Evolutionary conservation across 2,329 filamentous ascomycete genomes (phyloP).

Genomic region (Alternaria rosae): DNA sequence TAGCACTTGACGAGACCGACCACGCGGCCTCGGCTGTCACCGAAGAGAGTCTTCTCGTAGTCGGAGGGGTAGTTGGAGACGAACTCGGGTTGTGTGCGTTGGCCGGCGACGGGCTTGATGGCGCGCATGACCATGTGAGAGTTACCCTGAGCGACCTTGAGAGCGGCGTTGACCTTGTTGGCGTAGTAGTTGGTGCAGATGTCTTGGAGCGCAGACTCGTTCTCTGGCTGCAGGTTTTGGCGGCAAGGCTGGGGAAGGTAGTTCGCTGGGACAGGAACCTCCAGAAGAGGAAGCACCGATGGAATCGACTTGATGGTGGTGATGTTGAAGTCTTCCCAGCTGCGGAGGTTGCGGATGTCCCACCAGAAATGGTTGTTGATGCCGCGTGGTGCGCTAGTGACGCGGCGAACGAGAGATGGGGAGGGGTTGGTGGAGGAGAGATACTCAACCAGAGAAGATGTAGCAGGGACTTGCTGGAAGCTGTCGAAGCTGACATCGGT

Average conservation of each 20-base stretch:
- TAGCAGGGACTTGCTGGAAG: slow-evolving; percentile 47
- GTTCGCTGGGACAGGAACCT: slow-evolving; percentile 64
- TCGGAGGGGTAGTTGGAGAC: slow-evolving; percentile 68
- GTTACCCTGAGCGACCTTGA: slow-evolving; percentile 75
- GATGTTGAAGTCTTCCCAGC: slow-evolving; percentile 82
- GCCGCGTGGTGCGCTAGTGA: slow-evolving; percentile 74
- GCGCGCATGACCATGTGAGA: slow-evolving; percentile 64
- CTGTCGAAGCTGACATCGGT: slow-evolving; percentile 50
- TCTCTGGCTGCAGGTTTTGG: slow-evolving; percentile 75
- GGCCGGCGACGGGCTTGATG: slow-evolving; percentile 46
- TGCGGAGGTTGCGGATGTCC: slow-evolving; percentile 86
- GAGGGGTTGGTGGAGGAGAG: slow-evolving; percentile 82
- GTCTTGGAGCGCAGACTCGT: slow-evolving; percentile 75
- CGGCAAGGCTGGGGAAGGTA: slow-evolving; percentile 66
- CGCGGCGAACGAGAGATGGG: slow-evolving; percentile 79
- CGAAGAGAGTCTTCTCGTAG: slow-evolving; percentile 57
- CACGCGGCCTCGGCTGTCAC: slow-evolving; percentile 64
- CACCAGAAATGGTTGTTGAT: slow-evolving; percentile 91
- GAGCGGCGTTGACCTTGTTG: slow-evolving; percentile 84
- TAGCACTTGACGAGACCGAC: slow-evolving; percentile 91
- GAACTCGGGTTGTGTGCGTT: slow-evolving; percentile 69
- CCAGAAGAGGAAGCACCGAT: slow-evolving; percentile 75
- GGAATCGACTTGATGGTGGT: slow-evolving; percentile 75
- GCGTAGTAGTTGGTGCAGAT: slow-evolving; percentile 82
- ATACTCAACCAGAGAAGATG: slow-evolving; percentile 78